Evolutionary conservation across 495 filamentous ascomycete genomes (phyloP).

Genomic region (Penicillium canariense): DNA sequence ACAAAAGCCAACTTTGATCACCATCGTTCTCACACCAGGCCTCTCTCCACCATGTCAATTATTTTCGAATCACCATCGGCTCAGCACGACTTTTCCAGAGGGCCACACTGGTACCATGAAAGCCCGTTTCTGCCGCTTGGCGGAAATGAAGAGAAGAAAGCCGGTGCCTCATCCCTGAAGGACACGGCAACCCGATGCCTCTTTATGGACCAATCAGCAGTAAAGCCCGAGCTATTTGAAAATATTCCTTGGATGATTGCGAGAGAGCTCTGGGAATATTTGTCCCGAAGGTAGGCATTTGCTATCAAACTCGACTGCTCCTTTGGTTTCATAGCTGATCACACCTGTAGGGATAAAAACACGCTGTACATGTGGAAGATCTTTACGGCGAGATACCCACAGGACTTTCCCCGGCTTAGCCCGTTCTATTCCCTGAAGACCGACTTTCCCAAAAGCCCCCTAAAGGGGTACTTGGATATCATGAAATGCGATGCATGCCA

Average conservation of each 20-base stretch:
- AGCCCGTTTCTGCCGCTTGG: conserved; percentile 31
- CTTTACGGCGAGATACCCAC: conserved; percentile 35
- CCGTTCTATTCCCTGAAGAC: conserved; percentile 27
- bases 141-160: conserved; percentile 21
- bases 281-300: conserved; percentile 29
- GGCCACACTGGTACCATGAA: conserved; percentile 39
- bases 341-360: conserved; percentile 29
- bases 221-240: conserved; percentile 28
- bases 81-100: conserved; percentile 10
- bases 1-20: not conserved
- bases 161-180: conserved; percentile 32
- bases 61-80: not conserved
- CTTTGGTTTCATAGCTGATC: conserved; percentile 1
- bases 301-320: not conserved
- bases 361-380: conserved; percentile 46
- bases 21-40: not conserved
- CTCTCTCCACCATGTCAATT: conserved; percentile 9
- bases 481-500: conserved; percentile 25
- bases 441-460: conserved; percentile 19
- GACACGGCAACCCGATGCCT: conserved; percentile 31
- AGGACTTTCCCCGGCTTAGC: conserved; percentile 23
- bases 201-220: conserved; percentile 32
- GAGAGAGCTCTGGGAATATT: conserved; percentile 37
- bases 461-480: conserved; percentile 35
- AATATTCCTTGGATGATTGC: conserved; percentile 40